These are phyloP conservation scores for Albatrellus ellisii DNA, from an alignment of 768 basidiomycete genomes.

Conservation along the genomic window DNA sequence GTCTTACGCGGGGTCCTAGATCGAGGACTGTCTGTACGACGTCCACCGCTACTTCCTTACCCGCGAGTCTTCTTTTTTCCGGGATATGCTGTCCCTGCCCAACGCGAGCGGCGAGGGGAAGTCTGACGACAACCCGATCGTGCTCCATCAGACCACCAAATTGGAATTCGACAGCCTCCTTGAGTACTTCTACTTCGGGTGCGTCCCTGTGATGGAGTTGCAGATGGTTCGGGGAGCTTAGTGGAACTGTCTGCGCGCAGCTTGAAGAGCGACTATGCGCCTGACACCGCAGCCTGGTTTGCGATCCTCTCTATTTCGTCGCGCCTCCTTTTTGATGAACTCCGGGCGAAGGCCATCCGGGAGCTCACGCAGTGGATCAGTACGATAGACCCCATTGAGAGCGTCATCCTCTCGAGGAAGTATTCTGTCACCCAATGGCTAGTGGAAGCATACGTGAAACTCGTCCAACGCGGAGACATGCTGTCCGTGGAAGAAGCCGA, in stretches of 20 bases:
- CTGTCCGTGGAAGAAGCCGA: background rate
- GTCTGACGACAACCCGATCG: constrained; percentile 13
- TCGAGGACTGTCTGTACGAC: constrained; percentile 12
- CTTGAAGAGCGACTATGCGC: too few species aligned
- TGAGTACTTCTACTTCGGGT: constrained; percentile 14
- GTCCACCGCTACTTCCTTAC: constrained; percentile 13
- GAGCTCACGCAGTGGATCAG: constrained; percentile 6
- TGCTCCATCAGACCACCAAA: constrained; percentile 6
- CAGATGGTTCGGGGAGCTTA: constrained; percentile 10
- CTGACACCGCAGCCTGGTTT: too few species aligned
- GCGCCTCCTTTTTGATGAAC: constrained; percentile 7
- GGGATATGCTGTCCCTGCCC: constrained; percentile 10
- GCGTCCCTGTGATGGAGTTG: background rate
- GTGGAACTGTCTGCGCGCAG: background rate
- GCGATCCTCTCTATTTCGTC: constrained; percentile 11
- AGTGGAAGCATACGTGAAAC: constrained; percentile 7
- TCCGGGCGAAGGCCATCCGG: constrained; percentile 10
- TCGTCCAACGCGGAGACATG: constrained; percentile 8
- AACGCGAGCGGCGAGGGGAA: constrained; percentile 7
- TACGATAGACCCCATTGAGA: constrained; percentile 9
- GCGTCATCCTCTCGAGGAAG: constrained; percentile 11
- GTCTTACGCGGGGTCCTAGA: constrained; percentile 5
- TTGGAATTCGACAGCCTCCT: constrained; percentile 13
- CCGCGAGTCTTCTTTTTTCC: constrained; percentile 13
- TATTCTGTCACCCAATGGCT: constrained; percentile 15